phyloP scores from a whole-genome alignment of 257 asterid genomes.

The Nyctanthes arbortristis region DNA sequence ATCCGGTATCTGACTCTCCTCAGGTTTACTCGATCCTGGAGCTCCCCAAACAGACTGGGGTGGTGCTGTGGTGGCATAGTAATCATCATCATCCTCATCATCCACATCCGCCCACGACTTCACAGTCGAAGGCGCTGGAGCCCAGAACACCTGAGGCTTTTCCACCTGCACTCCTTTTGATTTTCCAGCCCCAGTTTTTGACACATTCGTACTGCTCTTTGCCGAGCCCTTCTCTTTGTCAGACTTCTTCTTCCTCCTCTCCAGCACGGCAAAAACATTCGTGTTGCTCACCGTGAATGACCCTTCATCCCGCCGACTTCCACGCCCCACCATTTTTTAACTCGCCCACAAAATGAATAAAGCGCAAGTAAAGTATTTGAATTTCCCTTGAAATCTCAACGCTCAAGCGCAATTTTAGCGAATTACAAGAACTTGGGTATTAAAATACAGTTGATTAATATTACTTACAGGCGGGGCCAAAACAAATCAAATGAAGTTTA shows the following conservation, averaged over 20 bases:
- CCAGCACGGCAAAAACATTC: conserved; percentile 78
- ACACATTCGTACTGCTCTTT: conserved; percentile 37
- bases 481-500: background rate
- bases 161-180: conserved; percentile 41
- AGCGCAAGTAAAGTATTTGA: background rate
- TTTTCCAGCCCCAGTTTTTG: conserved; percentile 36
- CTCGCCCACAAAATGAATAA: conserved; percentile 11
- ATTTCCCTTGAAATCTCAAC: conserved; percentile 8
- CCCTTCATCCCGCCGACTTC: conserved; percentile 62
- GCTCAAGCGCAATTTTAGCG: conserved; percentile 20
- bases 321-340: conserved; percentile 56
- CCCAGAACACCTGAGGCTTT: conserved; percentile 58
- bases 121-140: conserved; percentile 68
- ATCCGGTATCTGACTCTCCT: conserved; percentile 36
- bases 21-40: conserved; percentile 31
- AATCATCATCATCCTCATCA: conserved; percentile 77
- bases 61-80: conserved; percentile 77
- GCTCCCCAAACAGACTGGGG: conserved; percentile 61
- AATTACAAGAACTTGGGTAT: background rate
- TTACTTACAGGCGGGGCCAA: background rate
- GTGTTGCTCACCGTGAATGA: conserved; percentile 54
- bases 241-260: conserved; percentile 74
- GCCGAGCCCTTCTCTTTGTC: conserved; percentile 57
- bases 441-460: background rate
- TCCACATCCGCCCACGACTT: conserved; percentile 85